phyloP scores from a whole-genome alignment of 2,329 filamentous ascomycete genomes.

The Colletotrichum lupini region DNA sequence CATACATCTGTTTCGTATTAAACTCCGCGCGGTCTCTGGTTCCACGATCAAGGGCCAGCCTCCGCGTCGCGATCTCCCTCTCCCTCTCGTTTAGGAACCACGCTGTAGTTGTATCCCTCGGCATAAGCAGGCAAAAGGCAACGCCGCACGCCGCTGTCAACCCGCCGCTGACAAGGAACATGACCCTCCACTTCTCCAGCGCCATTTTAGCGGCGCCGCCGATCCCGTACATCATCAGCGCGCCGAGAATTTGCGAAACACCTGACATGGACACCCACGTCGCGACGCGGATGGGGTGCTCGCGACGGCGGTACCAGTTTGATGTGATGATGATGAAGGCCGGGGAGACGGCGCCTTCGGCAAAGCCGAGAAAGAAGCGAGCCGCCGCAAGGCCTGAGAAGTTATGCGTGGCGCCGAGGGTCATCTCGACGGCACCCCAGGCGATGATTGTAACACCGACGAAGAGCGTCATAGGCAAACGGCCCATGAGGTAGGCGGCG shows the following conservation, averaged over 20 bases:
- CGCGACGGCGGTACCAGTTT: constrained; percentile 44
- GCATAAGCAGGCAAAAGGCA: constrained; percentile 20
- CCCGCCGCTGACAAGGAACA: constrained; percentile 38
- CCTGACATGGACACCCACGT: constrained; percentile 45
- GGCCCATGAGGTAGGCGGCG: constrained; percentile 29
- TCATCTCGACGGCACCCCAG: constrained; percentile 43
- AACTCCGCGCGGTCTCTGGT: constrained; percentile 36
- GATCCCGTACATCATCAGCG: constrained; percentile 43
- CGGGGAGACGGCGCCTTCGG: constrained; percentile 45
- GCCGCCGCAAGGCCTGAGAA: constrained; percentile 40
- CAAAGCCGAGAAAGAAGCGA: constrained; percentile 45
- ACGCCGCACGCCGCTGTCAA: constrained; percentile 8
- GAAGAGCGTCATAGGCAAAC: constrained; percentile 28
- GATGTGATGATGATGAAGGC: constrained; percentile 47
- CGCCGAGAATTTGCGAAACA: constrained; percentile 42
- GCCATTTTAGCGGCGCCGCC: constrained; percentile 33
- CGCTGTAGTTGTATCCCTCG: constrained; percentile 15
- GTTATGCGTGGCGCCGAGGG: constrained; percentile 37
- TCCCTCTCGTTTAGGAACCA: constrained; percentile 24
- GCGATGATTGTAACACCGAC: constrained; percentile 32
- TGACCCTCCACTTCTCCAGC: constrained; percentile 35
- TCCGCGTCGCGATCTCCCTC: constrained; percentile 9
- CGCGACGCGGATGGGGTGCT: constrained; percentile 44
- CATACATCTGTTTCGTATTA: constrained; percentile 35
- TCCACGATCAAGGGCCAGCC: constrained; percentile 37